Base-by-base conservation (phyloP, 108 stramenopile genomes). In the Tribonema minus region DNA sequence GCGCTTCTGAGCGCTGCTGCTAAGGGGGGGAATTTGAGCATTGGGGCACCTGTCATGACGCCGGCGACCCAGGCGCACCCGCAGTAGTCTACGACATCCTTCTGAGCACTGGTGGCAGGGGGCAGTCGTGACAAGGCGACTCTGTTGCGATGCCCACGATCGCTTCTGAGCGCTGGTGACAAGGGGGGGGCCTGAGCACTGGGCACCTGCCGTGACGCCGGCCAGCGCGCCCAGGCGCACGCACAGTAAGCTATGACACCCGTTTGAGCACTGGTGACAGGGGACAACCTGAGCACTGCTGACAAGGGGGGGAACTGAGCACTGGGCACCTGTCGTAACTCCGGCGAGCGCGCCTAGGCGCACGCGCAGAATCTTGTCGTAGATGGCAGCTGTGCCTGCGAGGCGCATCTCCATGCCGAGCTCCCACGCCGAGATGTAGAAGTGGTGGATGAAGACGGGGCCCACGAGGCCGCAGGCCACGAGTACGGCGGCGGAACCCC, bases 311-410 rank as follows among this genome's bases (percentile, higher is more conserved):
- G n/a, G n/a, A n/a, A n/a, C n/a, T n/a, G n/a, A n/a, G n/a, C n/a
- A n/a, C n/a, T n/a, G 20, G 46, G 9, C 46, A 54, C 46, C 46
- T 54, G 46, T 54, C 9, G 46, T 54, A 20, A 54, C 20, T 15
- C 20, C 46, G 20, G 65, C 76, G 1, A 77, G 76, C 36, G 76
- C 66, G 59, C 76, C 67, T 58, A 77, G 76, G 36, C 64, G 66
- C 3, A 77, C 62, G 5, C 76, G 76, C 23, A 77, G 76, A 15
- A 77, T 67, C 54, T 77, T 77, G 64, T 77, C 54, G 59, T 77
- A 77, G 20, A 67, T 26, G 37, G 67, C 32, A 15, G 76, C 27
- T 12, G 76, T 66, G 6, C 65, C 33, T 41, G 31, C 29, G n/a
- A 77, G 41, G 62, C 35, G 38, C 25, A 77, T 29, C 33, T 68